These are phyloP conservation scores for Pilasporangium apinafurcum DNA, from an alignment of 352 stramenopile genomes.

Conservation along the genomic window DNA sequence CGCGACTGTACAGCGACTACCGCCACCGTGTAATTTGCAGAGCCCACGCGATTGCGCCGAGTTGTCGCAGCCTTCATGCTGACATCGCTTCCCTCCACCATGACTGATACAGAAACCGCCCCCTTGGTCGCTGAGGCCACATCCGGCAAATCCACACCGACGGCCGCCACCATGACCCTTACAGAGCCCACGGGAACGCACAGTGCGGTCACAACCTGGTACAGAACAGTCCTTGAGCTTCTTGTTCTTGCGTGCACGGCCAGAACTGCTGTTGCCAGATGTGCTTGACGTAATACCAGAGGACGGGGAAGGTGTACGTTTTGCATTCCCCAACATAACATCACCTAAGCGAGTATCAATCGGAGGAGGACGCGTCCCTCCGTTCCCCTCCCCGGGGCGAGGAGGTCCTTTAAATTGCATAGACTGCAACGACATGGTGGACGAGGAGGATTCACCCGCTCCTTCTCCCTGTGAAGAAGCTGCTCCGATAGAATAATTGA, in stretches of 20 bases:
- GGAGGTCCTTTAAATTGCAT: too few relatives aligned
- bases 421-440: not conserved
- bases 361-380: conserved; percentile 34
- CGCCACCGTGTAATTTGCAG: conserved; percentile 77
- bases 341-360: conserved; percentile 36
- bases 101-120: conserved; percentile 81
- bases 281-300: conserved; percentile 18
- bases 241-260: conserved; percentile 58
- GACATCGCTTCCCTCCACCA: conserved; percentile 76
- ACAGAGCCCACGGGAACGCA: conserved; percentile 74
- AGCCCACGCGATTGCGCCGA: conserved; percentile 75
- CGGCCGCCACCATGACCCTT: conserved; percentile 73
- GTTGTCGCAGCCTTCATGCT: conserved; percentile 71
- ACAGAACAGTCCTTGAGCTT: conserved; percentile 84
- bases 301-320: conserved; percentile 21
- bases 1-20: conserved; percentile 67
- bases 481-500: too few relatives aligned
- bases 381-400: too few relatives aligned
- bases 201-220: conserved; percentile 59
- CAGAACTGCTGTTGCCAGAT: conserved; percentile 13
- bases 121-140: conserved; percentile 69
- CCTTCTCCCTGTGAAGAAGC: too few relatives aligned
- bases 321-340: not conserved
- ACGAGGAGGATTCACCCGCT: not conserved
- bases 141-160: conserved; percentile 62